These are phyloP conservation scores for Candida maesae DNA, from an alignment of 805 yeast species.

Conservation along the genomic window DNA sequence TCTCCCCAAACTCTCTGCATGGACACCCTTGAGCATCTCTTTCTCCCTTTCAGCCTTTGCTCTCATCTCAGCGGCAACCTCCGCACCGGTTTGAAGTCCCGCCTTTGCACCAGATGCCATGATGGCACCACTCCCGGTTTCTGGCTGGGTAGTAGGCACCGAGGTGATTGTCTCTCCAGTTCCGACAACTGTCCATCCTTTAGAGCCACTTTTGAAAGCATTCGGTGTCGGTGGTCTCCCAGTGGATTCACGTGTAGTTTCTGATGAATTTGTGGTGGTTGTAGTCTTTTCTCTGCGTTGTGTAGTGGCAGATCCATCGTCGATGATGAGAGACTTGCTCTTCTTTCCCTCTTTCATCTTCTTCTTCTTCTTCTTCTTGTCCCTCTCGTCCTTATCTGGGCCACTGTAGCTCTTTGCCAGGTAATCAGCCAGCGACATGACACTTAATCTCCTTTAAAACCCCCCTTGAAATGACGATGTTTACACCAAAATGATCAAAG, in stretches of 20 bases:
- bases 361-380: conserved; percentile 22
- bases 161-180: conserved; percentile 14
- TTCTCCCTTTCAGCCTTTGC: conserved; percentile 28
- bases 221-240: not conserved
- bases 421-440: conserved; percentile 45
- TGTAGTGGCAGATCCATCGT: conserved; percentile 13
- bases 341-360: conserved; percentile 3
- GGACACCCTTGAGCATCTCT: conserved; percentile 14
- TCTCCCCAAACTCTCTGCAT: conserved; percentile 11
- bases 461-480: no score
- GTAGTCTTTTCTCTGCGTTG: conserved; percentile 13
- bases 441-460: no score
- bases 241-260: not conserved
- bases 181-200: conserved; percentile 25
- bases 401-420: conserved; percentile 38
- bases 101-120: conserved; percentile 34
- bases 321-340: conserved; percentile 19
- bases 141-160: not conserved
- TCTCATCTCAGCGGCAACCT: conserved; percentile 36
- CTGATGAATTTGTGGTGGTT: conserved; percentile 2
- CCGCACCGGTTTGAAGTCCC: conserved; percentile 46
- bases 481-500: no score
- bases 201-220: not conserved
- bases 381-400: conserved; percentile 26
- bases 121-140: conserved; percentile 8